Base-by-base conservation (phyloP, 2,329 filamentous ascomycete species). In the Penicillium sp. region DNA sequence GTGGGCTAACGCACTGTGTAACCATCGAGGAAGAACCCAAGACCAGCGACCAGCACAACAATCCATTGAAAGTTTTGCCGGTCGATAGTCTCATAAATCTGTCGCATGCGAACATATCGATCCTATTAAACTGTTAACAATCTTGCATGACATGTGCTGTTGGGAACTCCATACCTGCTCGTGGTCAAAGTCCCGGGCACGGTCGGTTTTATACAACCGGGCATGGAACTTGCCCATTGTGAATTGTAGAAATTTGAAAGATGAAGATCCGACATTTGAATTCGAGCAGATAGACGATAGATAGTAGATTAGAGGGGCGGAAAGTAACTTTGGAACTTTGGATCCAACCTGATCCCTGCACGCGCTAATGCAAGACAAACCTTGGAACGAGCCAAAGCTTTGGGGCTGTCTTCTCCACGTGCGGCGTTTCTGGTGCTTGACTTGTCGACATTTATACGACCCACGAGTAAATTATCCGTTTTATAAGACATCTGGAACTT, bases 1-100 rank as follows among this genome's bases (percentile, higher is more conserved):
- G 19, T 25, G 43, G 42, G 5, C 6, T 17, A 11, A 57, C 65
- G 56, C 35, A 73, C 70, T 5, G 75, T 76, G 45, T 77, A 78
- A 42, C 74, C 75, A 68, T 80, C 78, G 4, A 79, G 76, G 53
- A 80, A 77, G 66, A 80, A 80, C 12, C 78, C 78, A n/a, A 78
- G 72, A 19, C 77, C 78, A 16, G 78, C 77, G 7, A 80, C 78
- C 4, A 77, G 63, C 7, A 77, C 76, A 2, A 78, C 74, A 14
- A 76, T 61, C 73, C 73, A 76, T 65, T 77, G 75, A 51, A 69
- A 77, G 7, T 62, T 63, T 55, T 76, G 73, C 33, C 73, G 70
- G 62, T 77, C 75, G 60, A 77, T 76, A 1, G 74, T 77, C 52
- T 75, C 73, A 57, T 77, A 77, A 50, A 77, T 73, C 59, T 76